Conservation (phyloP, 1,284 basidiomycete genomes). For the Schizopora paradoxa region DNA sequence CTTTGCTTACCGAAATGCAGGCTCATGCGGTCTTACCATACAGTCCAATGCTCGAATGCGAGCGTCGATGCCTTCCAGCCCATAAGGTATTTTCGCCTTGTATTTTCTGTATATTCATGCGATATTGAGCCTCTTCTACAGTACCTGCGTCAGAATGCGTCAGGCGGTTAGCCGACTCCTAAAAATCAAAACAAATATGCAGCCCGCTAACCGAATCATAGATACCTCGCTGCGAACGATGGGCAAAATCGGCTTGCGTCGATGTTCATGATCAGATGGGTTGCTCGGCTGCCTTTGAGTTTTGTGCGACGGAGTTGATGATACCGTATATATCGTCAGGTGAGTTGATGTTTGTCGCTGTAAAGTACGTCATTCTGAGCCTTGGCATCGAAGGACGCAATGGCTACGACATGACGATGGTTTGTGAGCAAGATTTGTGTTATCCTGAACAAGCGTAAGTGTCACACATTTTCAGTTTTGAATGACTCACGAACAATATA, state of each 20-base stretch:
- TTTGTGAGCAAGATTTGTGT: conserved; percentile 42
- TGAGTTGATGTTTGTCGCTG: conserved; percentile 28
- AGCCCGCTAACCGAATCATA: conserved; percentile 17
- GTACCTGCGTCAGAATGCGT: not conserved
- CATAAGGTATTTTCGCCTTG: conserved; percentile 2
- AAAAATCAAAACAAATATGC: not conserved
- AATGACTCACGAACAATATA: not conserved
- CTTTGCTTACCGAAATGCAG: not conserved
- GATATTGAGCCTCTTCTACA: too few relatives aligned
- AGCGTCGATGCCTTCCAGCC: not conserved
- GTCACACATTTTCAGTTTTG: conserved; percentile 6
- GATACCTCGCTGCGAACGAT: conserved; percentile 44
- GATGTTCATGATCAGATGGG: conserved; percentile 20
- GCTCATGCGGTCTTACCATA: conserved; percentile 9
- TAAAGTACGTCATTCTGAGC: conserved; percentile 27
- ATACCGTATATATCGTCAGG: conserved; percentile 23
- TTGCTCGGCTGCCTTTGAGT: conserved; percentile 21
- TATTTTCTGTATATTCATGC: too few relatives aligned
- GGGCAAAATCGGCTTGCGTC: conserved; percentile 31
- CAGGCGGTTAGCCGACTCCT: not conserved
- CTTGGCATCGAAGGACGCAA: conserved; percentile 34
- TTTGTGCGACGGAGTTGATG: conserved; percentile 20
- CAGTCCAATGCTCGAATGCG: conserved; percentile 4
- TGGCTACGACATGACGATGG: conserved; percentile 57
- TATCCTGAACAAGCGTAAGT: conserved; percentile 43